A percentile compares a stretch with the other conserved stretches of the same genome.
phyloP scores from a whole-genome alignment of 768 basidiomycete genomes.

The Guyanaporus albipodus region DNA sequence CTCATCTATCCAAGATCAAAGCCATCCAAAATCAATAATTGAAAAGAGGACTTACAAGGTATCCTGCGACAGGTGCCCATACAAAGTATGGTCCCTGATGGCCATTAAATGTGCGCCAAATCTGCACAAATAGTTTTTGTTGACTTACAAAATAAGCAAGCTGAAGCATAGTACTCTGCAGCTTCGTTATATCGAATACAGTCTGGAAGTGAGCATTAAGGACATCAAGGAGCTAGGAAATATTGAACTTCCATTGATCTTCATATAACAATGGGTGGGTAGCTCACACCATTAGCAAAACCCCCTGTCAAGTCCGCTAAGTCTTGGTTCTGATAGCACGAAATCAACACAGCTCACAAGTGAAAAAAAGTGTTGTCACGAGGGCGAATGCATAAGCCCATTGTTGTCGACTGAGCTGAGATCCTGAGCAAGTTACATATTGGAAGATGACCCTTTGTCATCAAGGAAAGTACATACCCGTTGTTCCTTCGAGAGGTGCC shows the following conservation, averaged over 20 bases:
- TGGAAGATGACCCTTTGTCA: not conserved
- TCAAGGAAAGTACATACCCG: slow-evolving; percentile 32
- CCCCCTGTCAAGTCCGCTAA: slow-evolving; percentile 43
- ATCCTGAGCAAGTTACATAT: slow-evolving; percentile 15
- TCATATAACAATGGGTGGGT: not conserved
- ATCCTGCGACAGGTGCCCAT: slow-evolving; percentile 55
- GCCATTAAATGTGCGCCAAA: not conserved
- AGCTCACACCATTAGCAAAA: slow-evolving; percentile 59
- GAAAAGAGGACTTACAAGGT: slow-evolving; percentile 43
- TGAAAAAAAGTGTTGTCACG: slow-evolving; percentile 74
- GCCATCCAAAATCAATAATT: not conserved
- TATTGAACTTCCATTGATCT: slow-evolving; percentile 14
- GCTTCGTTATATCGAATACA: slow-evolving; percentile 62
- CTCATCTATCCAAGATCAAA: slow-evolving; percentile 43
- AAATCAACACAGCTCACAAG: slow-evolving; percentile 41
- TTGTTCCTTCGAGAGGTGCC: slow-evolving; percentile 39
- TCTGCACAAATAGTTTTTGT: not conserved
- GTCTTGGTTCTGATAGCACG: not conserved
- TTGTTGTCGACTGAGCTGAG: slow-evolving; percentile 41
- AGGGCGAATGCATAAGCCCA: slow-evolving; percentile 61
- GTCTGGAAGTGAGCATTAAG: slow-evolving; percentile 71
- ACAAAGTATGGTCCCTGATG: slow-evolving; percentile 57
- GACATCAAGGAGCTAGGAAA: slow-evolving; percentile 56
- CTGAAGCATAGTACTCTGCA: slow-evolving; percentile 72
- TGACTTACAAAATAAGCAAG: slow-evolving; percentile 60